Evolutionary conservation across 2,329 filamentous ascomycete genomes (phyloP).

Genomic region (Kalaharituber pfeilii): DNA sequence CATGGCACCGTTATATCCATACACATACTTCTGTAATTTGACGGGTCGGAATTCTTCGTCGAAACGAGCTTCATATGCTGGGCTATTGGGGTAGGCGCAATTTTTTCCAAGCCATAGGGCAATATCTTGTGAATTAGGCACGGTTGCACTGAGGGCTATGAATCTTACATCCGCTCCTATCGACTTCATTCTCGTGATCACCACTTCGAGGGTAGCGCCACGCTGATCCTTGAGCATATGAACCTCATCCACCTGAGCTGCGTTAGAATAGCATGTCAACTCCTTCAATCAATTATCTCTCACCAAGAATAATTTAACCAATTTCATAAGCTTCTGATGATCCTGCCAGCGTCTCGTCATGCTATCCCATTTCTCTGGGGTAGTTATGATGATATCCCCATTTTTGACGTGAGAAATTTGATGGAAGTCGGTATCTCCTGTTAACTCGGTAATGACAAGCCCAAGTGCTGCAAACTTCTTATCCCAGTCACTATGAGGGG

Average conservation of each 20-base stretch:
- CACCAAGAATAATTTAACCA: constrained; percentile 56
- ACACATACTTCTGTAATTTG: constrained; percentile 56
- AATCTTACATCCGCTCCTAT: constrained; percentile 60
- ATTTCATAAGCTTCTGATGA: constrained; percentile 52
- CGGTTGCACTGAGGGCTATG: constrained; percentile 63
- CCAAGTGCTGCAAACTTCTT: constrained; percentile 52
- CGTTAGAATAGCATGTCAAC: background rate
- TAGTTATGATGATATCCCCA: constrained; percentile 70
- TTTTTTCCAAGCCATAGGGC: constrained; percentile 61
- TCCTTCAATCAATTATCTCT: background rate
- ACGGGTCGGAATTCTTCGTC: constrained; percentile 69
- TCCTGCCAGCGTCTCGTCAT: constrained; percentile 78
- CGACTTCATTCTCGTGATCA: constrained; percentile 76
- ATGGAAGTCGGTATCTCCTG: constrained; percentile 55
- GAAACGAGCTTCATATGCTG: constrained; percentile 52
- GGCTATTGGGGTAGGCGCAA: constrained; percentile 39
- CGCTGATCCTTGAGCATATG: constrained; percentile 68
- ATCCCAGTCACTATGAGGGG: constrained; percentile 45
- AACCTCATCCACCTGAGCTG: constrained; percentile 53
- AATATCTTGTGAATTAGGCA: constrained; percentile 67
- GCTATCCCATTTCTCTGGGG: constrained; percentile 83
- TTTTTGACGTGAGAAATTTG: constrained; percentile 52
- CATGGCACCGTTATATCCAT: constrained; percentile 44
- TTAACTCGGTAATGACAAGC: constrained; percentile 57
- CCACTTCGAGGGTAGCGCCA: constrained; percentile 63